Conservation (phyloP, 768 basidiomycete genomes). For the Cystofilobasidium capitatum region DNA sequence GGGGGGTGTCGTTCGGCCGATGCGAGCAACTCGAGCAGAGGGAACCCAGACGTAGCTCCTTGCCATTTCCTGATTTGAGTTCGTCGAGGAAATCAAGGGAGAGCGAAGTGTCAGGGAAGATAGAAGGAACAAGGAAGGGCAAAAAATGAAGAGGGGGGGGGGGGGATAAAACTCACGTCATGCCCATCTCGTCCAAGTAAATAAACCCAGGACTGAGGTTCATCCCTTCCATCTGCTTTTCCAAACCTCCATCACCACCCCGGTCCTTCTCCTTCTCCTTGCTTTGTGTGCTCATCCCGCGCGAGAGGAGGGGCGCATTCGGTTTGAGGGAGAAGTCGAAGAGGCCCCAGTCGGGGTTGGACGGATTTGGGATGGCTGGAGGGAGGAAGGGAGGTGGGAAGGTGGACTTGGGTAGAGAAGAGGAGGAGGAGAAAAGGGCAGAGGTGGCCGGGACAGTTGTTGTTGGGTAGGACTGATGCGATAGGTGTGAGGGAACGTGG, state of each 20-base stretch:
- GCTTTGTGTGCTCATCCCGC: conserved; percentile 1
- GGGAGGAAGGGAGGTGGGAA: not conserved
- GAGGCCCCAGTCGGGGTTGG: not conserved
- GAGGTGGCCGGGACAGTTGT: too few relatives aligned
- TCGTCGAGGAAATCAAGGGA: not conserved
- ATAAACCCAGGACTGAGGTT: conserved; percentile 36
- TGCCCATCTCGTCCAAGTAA: conserved; percentile 41
- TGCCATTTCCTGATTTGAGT: conserved; percentile 23
- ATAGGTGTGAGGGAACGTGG: conserved; percentile 3
- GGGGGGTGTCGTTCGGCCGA: conserved; percentile 48
- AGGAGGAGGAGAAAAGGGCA: not conserved
- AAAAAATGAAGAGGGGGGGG: not conserved
- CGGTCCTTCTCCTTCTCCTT: conserved; percentile 16
- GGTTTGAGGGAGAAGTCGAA: conserved; percentile 9
- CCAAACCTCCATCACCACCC: conserved; percentile 34
- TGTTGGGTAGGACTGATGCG: not conserved
- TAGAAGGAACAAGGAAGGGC: not conserved
- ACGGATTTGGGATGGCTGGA: not conserved
- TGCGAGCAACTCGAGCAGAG: conserved; percentile 71
- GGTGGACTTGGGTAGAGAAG: not conserved
- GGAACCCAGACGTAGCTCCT: conserved; percentile 85
- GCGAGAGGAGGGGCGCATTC: conserved; percentile 1
- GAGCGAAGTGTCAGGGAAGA: not conserved
- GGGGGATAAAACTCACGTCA: conserved; percentile 17
- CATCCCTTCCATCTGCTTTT: conserved; percentile 38